Base-by-base conservation (phyloP, 2,329 filamentous ascomycete species). In the Sporothrix brasiliensis region DNA sequence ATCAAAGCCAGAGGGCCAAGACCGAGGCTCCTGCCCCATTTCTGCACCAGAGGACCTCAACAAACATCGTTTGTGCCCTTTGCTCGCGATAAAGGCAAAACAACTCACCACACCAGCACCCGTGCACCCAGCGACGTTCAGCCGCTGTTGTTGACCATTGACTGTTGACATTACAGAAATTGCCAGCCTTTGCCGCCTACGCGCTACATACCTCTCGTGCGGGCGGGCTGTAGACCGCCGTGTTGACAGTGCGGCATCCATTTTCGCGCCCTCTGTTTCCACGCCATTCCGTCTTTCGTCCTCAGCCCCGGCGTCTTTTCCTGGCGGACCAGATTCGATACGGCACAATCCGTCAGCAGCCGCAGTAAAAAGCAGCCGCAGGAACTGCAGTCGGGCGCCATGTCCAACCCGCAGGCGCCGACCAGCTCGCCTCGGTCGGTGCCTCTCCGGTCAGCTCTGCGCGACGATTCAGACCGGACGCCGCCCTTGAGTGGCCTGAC, bases 391-490 rank as follows among this genome's bases (percentile, higher is more conserved):
- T n/a, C n/a, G 58, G 58, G 41, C 66, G 44, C 41, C 70, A 73
- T 74, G 73, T 41, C 69, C 13, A 71, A 69, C 56, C 54, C 63
- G 16, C 61, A 69, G 41, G 60, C 49, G 21, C 44, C 58, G 50
- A 49, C 69, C 19, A 58, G 61, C 61, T 74, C 73, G 53, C 74
- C 74, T 3, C 67, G 70, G 66, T 50, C 71, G 11, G 27, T 73
- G 71, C 80, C 81, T 7, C 76, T 83, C 68, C 80, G 81, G 61
- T 83, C 82, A 50, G 82, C 80, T 30, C 76, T 83, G 74, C 72
- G 70, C 9, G 74, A 75, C 68, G 74, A 75, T 67, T 71, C 73
- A 1, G 74, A 75, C 1, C 69, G 72, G 44, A 72, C 73, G n/a
- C 69, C 71, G 44, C 70, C 73, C 2, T 50, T 61, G 16, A 72